These are phyloP conservation scores for Sphaerulina vaccinii DNA, from an alignment of 2,329 filamentous ascomycete genomes.

Conservation along the genomic window DNA sequence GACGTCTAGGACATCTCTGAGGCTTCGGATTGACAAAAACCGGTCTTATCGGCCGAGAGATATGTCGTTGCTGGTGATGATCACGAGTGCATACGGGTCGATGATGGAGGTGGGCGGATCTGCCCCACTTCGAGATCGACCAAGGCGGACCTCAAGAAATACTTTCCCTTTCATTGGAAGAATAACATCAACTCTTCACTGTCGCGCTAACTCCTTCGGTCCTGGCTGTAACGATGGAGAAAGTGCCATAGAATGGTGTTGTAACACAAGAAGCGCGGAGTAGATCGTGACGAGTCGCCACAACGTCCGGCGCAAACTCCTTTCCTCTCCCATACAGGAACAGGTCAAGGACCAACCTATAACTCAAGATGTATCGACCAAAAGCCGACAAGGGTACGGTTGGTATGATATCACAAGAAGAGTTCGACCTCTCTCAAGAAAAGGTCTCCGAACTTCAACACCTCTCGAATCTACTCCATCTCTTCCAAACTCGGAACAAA, in stretches of 20 bases:
- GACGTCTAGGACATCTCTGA: constrained; percentile 3
- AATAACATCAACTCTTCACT: not conserved
- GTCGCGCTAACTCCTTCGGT: not conserved
- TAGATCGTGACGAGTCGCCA: not conserved
- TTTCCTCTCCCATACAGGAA: not conserved
- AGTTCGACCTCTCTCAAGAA: not conserved
- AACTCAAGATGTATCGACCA: not conserved
- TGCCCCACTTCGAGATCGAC: constrained; percentile 1
- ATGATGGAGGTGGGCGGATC: not conserved
- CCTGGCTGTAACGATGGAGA: not conserved
- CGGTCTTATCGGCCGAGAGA: not conserved
- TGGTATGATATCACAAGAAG: too few relatives aligned
- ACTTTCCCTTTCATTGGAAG: constrained; percentile 11
- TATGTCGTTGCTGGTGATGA: too few relatives aligned
- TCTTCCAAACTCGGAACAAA: constrained; percentile 78
- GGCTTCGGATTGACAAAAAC: too few relatives aligned
- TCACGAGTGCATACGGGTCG: not conserved
- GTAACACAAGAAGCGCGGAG: not conserved
- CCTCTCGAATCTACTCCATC: constrained; percentile 61
- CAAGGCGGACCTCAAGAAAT: not conserved
- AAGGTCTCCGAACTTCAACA: constrained; percentile 11
- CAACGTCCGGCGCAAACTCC: constrained; percentile 6
- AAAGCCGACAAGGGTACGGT: too few relatives aligned
- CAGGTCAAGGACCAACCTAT: too few relatives aligned
- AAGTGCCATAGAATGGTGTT: not conserved